Conservation (phyloP, 2,329 filamentous ascomycete genomes). For the Colletotrichum shisoi region DNA sequence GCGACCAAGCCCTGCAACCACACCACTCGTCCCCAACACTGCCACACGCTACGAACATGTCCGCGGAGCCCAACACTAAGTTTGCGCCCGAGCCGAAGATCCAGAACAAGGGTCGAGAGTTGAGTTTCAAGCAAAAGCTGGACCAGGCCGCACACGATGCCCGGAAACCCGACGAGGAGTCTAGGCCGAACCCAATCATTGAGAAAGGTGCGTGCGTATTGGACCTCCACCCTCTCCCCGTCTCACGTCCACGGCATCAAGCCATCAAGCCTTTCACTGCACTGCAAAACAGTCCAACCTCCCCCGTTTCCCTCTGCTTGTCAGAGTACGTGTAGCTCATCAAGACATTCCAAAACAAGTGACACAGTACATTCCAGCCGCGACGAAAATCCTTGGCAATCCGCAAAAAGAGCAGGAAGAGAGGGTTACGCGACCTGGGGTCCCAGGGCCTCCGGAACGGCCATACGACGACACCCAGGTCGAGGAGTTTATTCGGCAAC, state of each 20-base stretch:
- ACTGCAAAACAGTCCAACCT: not conserved
- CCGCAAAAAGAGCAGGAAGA: constrained; percentile 44
- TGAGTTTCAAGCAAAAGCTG: constrained; percentile 55
- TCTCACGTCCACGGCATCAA: not conserved
- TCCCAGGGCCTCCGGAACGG: constrained; percentile 53
- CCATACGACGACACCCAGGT: constrained; percentile 59
- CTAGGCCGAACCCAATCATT: constrained; percentile 49
- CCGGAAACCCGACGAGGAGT: constrained; percentile 42
- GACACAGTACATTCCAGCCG: constrained; percentile 55
- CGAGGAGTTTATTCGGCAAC: constrained; percentile 62
- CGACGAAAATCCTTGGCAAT: constrained; percentile 53
- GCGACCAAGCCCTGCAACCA: not conserved
- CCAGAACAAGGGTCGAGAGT: constrained; percentile 35
- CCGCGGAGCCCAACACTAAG: constrained; percentile 26
- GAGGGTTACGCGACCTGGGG: constrained; percentile 42
- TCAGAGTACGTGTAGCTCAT: constrained; percentile 26
- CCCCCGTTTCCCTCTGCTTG: not conserved
- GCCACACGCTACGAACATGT: constrained; percentile 23
- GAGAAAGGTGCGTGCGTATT: constrained; percentile 53
- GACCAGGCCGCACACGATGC: constrained; percentile 53
- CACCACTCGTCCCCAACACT: not conserved
- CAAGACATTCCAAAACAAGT: constrained; percentile 45
- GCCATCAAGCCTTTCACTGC: not conserved
- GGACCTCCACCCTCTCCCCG: not conserved
- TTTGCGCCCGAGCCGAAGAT: constrained; percentile 37